phyloP scores from a whole-genome alignment of 257 asterid species.

The Solanum appendiculatum region DNA sequence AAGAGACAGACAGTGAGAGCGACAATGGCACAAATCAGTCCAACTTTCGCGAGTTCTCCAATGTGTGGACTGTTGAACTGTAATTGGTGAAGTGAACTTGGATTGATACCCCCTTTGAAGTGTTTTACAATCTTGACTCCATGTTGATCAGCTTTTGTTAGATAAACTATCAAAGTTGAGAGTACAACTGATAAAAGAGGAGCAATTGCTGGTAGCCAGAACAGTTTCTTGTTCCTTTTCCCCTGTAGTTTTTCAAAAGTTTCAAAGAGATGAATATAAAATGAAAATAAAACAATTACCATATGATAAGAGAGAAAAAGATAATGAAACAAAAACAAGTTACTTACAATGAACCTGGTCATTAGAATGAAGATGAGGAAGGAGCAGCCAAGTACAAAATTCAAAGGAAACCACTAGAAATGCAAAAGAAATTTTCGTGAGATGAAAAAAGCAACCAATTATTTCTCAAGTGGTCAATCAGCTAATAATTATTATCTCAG shows the following conservation, averaged over 20 bases:
- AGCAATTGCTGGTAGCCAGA: background rate
- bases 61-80: conserved; percentile 43
- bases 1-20: conserved; percentile 74
- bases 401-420: conserved; percentile 64
- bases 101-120: conserved; percentile 76
- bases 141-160: conserved; percentile 54
- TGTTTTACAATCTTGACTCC: conserved; percentile 73
- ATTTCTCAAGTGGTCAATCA: background rate
- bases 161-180: conserved; percentile 35
- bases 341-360: conserved; percentile 17
- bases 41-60: conserved; percentile 58
- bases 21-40: conserved; percentile 62
- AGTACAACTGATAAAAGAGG: background rate
- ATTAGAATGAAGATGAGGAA: conserved; percentile 73
- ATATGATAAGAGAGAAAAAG: background rate
- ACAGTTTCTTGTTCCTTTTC: background rate
- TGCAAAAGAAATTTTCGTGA: background rate
- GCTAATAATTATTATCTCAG: background rate
- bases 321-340: background rate
- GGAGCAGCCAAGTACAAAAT: conserved; percentile 65
- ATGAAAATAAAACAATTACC: background rate
- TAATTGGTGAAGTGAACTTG: conserved; percentile 51
- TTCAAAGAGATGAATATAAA: background rate
- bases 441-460: background rate
- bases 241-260: background rate